Evolutionary conservation across 2,329 filamentous ascomycete species (phyloP), one percentile per base, ranked within the genome.

Genomic region (Fusarium chlamydosporum): DNA sequence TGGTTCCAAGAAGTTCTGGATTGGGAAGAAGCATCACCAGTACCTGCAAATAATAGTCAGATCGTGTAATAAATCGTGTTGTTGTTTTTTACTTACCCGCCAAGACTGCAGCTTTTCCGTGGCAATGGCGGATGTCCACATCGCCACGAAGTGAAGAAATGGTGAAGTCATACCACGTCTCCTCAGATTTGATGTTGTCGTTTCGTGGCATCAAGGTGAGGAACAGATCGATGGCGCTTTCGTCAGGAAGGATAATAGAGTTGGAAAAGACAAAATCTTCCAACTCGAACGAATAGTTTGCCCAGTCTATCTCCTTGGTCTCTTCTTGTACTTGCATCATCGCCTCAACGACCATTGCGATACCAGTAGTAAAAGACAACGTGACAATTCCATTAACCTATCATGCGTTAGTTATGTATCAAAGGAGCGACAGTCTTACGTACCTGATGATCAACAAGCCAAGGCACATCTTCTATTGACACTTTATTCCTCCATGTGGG

Each of bases 371-470:
- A 51, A 72, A 72, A 2, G 67, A 72, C 29, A 72, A 55, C 13
- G 70, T 72, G 29, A 72, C 70, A 12, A 72, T 72, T 0, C 70
- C 70, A 27, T 72, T 72, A 7, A 72, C 70, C 70, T 72, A 20
- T 27, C 8, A 41, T 11, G 3, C 23, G 48, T 72, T 18, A 72
- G 70, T 8, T 2, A 15, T 61, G 3, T 13, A 6, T 6, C 8
- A 0, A 35, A 5, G 5, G 27, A 31, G 8, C 33, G 27, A 27
- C 1, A 3, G 4, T 15, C 31, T 40, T 9, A 20, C 56, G 3
- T 70, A 72, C 70, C 67, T 72, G 70, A 50, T 72, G 70, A 48
- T 72, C 70, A 27, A 72, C 70, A 6, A 72, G 70, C 70, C 70
- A 72, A 53, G 70, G 70, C 7, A 64, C 70, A 57, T 72, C 70